Conservation (phyloP, 192 early-diverging fungal species). For the Chytriomyces sp. region DNA sequence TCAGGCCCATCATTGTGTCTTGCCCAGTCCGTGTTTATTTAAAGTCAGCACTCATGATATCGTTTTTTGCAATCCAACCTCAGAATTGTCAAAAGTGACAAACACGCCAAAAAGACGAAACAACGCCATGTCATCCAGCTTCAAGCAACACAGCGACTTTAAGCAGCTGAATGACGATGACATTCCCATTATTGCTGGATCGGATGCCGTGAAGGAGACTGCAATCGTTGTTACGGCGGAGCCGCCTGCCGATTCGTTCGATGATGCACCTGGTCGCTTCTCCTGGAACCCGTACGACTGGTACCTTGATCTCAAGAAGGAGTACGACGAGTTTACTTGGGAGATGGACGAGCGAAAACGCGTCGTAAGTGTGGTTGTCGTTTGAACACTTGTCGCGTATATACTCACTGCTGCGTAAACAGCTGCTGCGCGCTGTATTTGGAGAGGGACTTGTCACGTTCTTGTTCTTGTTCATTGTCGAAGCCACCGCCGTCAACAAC, state of each 20-base stretch:
- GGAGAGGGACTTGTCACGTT: conserved; percentile 68
- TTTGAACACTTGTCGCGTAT: not conserved
- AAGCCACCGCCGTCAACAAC: conserved; percentile 61
- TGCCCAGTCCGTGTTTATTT: too few species aligned
- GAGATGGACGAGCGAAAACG: conserved; percentile 61
- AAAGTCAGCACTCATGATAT: too few species aligned
- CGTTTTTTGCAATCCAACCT: too few species aligned
- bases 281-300: conserved; percentile 62
- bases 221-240: conserved; percentile 12
- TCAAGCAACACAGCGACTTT: conserved; percentile 28
- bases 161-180: conserved; percentile 29
- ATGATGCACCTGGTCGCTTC: conserved; percentile 46
- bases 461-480: conserved; percentile 65
- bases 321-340: conserved; percentile 54
- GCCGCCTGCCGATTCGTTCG: conserved; percentile 6
- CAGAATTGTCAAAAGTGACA: not conserved
- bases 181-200: conserved; percentile 1
- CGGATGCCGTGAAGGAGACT: conserved; percentile 8
- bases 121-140: conserved; percentile 27
- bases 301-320: conserved; percentile 52
- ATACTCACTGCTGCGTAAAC: not conserved
- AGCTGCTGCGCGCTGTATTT: conserved; percentile 62
- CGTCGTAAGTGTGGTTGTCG: conserved; percentile 46
- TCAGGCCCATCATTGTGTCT: too few species aligned
- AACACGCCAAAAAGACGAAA: conserved; percentile 5